Evolutionary conservation across 768 basidiomycete species (phyloP).

Genomic region (Hypsizygus marmoreus): DNA sequence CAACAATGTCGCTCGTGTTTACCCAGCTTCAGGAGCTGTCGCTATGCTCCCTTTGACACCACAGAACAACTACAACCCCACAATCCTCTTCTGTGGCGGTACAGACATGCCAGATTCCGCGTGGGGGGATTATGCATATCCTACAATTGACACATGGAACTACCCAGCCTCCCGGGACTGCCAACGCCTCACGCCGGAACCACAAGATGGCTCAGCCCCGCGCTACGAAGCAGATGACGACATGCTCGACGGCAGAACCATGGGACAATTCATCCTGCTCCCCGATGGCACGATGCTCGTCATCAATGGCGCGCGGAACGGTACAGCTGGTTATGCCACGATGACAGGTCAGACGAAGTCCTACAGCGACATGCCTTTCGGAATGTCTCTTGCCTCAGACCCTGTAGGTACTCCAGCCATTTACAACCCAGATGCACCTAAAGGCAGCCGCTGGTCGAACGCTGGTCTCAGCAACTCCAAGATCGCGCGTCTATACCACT

Average conservation of each 20-base stretch:
- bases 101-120: constrained; percentile 70
- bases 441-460: constrained; percentile 65
- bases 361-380: constrained; percentile 59
- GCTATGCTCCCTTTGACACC: constrained; percentile 93
- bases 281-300: constrained; percentile 77
- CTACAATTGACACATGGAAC: constrained; percentile 75
- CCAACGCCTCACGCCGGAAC: constrained; percentile 87
- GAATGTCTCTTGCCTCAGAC: constrained; percentile 64
- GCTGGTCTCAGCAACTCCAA: constrained; percentile 52
- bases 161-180: constrained; percentile 75
- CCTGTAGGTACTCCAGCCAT: constrained; percentile 70
- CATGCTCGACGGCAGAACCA: constrained; percentile 76
- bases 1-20: constrained; percentile 72
- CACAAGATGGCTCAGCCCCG: constrained; percentile 61
- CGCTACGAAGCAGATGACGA: constrained; percentile 72
- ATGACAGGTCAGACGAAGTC: constrained; percentile 43
- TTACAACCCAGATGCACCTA: constrained; percentile 65
- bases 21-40: constrained; percentile 85
- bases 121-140: constrained; percentile 79
- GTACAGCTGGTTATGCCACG: constrained; percentile 77
- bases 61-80: constrained; percentile 84
- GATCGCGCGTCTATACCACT: constrained; percentile 82
- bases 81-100: constrained; percentile 91
- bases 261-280: constrained; percentile 90
- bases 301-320: constrained; percentile 83